Conservation (phyloP, 169 alveolate genomes). For the Eimeria brunetti region DNA sequence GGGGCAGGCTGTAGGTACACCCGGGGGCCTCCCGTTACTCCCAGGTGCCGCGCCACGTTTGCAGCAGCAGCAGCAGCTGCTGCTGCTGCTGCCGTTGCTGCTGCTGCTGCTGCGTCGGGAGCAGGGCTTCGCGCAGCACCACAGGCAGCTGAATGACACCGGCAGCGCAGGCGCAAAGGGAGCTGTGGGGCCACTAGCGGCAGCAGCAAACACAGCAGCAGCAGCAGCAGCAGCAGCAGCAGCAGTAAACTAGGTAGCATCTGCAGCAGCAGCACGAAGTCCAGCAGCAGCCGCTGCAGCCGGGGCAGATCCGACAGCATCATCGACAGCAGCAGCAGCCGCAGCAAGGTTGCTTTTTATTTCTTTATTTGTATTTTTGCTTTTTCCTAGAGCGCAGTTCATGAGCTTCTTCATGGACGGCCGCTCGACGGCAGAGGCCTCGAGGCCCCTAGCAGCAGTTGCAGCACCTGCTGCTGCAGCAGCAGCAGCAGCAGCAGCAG, state of each 20-base stretch:
- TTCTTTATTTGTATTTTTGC: too few species aligned
- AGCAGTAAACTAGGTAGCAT: background rate
- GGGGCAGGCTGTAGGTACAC: background rate
- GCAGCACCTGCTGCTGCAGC: conserved; percentile 56
- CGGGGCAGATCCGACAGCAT: background rate
- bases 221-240: too few species aligned
- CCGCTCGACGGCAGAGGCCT: conserved; percentile 51
- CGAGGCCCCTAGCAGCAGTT: conserved; percentile 61
- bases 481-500: conserved; percentile 44
- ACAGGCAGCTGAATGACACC: background rate
- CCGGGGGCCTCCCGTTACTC: conserved; percentile 17
- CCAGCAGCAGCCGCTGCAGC: conserved; percentile 3
- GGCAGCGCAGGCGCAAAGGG: background rate
- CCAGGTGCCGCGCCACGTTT: background rate
- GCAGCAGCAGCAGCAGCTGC: conserved; percentile 7
- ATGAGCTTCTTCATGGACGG: conserved; percentile 64
- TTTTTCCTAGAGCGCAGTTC: background rate
- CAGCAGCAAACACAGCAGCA: background rate
- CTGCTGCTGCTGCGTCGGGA: conserved; percentile 22
- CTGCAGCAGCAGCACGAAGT: conserved; percentile 6
- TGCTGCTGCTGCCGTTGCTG: background rate
- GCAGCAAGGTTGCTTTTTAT: background rate
- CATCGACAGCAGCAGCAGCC: background rate
- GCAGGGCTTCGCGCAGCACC: background rate
- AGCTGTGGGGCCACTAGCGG: conserved; percentile 27